These are phyloP conservation scores for Sporormia fimetaria DNA, from an alignment of 495 filamentous ascomycete species.

Conservation along the genomic window DNA sequence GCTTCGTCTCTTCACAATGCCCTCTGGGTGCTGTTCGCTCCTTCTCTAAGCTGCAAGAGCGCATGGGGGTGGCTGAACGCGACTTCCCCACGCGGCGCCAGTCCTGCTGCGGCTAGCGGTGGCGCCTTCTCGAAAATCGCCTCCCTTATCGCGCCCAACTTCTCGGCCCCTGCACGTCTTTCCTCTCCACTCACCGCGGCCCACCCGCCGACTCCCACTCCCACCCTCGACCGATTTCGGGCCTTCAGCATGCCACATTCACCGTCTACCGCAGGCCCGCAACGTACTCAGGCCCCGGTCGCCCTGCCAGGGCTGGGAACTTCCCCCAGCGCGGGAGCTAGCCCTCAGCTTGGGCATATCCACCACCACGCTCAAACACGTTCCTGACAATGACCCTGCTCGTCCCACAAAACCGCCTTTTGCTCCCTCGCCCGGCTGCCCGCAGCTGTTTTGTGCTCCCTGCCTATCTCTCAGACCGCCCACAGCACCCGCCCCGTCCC, in stretches of 20 bases:
- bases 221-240: not conserved
- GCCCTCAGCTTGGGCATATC: conserved; percentile 21
- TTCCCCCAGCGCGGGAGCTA: conserved; percentile 22
- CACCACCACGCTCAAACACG: no score
- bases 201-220: conserved; percentile 1
- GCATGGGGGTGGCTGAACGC: no score
- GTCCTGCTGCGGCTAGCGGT: not conserved
- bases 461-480: not conserved
- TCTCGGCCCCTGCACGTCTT: not conserved
- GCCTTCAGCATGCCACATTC: no score
- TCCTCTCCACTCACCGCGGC: no score
- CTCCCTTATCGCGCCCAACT: not conserved
- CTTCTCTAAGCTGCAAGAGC: no score
- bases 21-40: no score
- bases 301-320: conserved; percentile 17
- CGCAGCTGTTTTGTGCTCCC: conserved; percentile 2
- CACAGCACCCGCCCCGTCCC: conserved; percentile 12
- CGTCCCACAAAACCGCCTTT: conserved; percentile 3
- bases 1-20: no score
- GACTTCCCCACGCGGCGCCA: no score
- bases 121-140: not conserved
- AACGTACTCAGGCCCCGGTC: no score
- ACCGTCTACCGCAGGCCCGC: no score
- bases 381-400: no score
- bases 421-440: conserved; percentile 8